Conservation (phyloP, 352 stramenopile species). For the Bremia lactucae region DNA sequence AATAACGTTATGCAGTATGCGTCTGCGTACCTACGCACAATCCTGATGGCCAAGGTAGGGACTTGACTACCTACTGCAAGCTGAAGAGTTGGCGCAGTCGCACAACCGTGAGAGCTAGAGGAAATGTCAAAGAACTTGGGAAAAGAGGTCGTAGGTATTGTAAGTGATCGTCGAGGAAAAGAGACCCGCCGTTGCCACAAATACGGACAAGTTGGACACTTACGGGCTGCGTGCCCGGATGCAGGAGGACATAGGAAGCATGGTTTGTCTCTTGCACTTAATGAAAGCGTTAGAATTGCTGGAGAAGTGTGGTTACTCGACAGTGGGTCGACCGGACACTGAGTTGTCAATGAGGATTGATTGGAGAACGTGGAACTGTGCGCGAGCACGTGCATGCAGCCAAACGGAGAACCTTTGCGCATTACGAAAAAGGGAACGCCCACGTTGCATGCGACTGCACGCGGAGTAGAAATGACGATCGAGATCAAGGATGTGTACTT, state of each 20-base stretch:
- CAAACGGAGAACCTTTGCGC: background rate
- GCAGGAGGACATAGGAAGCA: background rate
- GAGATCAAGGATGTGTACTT: too few species aligned
- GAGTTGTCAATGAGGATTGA: background rate
- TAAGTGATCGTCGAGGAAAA: background rate
- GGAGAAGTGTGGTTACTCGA: background rate
- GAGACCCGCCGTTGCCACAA: background rate
- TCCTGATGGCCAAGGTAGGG: conserved; percentile 4
- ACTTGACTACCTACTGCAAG: background rate
- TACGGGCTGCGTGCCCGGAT: background rate
- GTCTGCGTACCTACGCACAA: conserved; percentile 1
- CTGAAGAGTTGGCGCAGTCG: background rate
- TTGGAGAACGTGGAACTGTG: background rate
- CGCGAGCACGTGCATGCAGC: background rate
- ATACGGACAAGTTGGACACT: background rate
- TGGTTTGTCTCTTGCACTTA: background rate
- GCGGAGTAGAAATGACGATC: too few species aligned
- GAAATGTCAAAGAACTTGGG: background rate
- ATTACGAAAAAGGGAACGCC: background rate
- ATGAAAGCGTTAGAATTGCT: background rate
- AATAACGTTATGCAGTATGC: background rate
- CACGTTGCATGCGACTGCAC: too few species aligned
- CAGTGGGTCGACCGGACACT: background rate
- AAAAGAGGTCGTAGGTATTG: background rate
- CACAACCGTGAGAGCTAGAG: background rate